Base-by-base conservation (phyloP, 2,329 filamentous ascomycete genomes). In the Fusarium tuaranense region DNA sequence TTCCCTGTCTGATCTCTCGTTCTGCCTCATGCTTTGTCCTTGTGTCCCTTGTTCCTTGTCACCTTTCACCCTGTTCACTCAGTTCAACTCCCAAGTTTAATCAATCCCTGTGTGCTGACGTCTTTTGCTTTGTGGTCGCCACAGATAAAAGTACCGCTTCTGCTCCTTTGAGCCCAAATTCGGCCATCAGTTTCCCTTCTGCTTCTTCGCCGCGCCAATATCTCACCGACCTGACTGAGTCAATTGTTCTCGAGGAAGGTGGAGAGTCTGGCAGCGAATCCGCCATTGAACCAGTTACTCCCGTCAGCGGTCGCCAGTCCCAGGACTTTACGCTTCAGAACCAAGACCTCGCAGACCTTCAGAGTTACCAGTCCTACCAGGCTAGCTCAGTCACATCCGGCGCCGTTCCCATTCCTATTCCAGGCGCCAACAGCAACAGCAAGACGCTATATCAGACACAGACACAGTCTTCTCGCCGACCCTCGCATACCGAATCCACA, bases 201-300 rank as follows among this genome's bases (percentile, higher is more conserved):
- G 82, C 84, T 46, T 85, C 84, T 10, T 87, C 86, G 25, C 85
- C 87, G 16, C 85, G 84, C 65, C 86, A 87, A 53, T 86, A 84
- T 73, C 83, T 87, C 63, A 84, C 86, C 74, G 88, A 90, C 63
- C 81, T 89, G 12, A 82, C 84, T 73, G 85, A 83, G 71, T 86
- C 88, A 65, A 90, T 91, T 73, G 73, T 75, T 70, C 84, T 87
- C 62, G 82, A 84, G 73, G 89, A 91, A 82, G 87, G 86, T 80
- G 89, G 89, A 82, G 90, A 92, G 79, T 90, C 89, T 10, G 87
- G 88, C 72, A 91, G 87, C 80, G 90, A 92, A 77, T 87, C 87
- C 27, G 84, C 86, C 65, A 88, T 88, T 82, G 90, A 92, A 74
- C 90, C 90, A 53, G 84, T 90, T 68, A 92, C 90, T 25, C 91